Evolutionary conservation across 202 grass and related monocot genomes (phyloP), one percentile per base, ranked within the genome.

Genomic region (Thinopyrum obtusiflorum): DNA sequence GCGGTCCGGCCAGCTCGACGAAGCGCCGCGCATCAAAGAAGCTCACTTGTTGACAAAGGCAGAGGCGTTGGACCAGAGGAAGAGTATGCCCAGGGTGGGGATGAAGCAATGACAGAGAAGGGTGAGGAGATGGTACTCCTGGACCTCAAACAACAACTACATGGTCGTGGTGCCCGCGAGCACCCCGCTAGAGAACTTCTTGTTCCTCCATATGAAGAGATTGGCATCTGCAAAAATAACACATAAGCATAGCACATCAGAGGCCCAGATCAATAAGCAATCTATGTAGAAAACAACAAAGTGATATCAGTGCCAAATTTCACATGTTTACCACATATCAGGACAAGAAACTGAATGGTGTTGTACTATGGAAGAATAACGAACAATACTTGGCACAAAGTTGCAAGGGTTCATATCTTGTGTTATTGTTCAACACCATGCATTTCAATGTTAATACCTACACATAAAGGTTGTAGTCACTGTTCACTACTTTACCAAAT

Each of bases 1-100:
- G n/a, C n/a, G n/a, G n/a, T n/a, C n/a, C n/a, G n/a, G n/a, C n/a
- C n/a, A n/a, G n/a, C n/a, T n/a, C n/a, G n/a, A n/a, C n/a, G n/a
- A n/a, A n/a, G n/a, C n/a, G n/a, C n/a, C n/a, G n/a, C n/a, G n/a
- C n/a, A n/a, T n/a, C n/a, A n/a, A 35, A 35, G 6, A 35, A 35
- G 42, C 87, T 89, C 81, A 87, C 90, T 92, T 92, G 72, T 85
- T 89, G 59, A 92, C 57, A 44, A 92, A 85, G 65, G 77, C 78
- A 9, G 87, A 79, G 77, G 87, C 32, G 5, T 35, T 35, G 32
- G 32, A 35, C 32, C 32, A 35, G 32, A 35, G 32, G 32, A 35
- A 35, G 39, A 92, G 35, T 72, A 89, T 82, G 37, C 81, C 81
- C 70, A 92, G 44, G 11, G 84, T 87, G 39, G 87, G 64, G 72